Evolutionary conservation across 352 stramenopile species (phyloP).

Genomic region (Pythium oligandrum): DNA sequence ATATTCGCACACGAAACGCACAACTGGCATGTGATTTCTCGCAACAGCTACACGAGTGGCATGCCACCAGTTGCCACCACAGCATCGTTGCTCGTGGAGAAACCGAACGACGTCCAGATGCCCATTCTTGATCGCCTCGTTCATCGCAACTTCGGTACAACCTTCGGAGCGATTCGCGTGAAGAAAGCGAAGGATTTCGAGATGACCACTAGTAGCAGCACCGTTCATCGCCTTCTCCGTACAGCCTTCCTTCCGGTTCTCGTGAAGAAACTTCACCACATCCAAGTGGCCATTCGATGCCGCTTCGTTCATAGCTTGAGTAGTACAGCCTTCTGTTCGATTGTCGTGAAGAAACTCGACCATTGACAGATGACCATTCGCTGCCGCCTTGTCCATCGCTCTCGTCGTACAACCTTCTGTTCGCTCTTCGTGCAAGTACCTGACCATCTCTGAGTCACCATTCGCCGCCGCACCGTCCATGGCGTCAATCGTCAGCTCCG

Average conservation of each 20-base stretch:
- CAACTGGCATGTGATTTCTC: too few relatives aligned
- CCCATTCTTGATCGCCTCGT: not conserved
- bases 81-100: not conserved
- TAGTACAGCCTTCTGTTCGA: not conserved
- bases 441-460: too few relatives aligned
- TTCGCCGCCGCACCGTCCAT: too few relatives aligned
- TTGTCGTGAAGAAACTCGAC: too few relatives aligned
- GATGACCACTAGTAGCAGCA: slow-evolving; percentile 12
- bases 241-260: slow-evolving; percentile 12
- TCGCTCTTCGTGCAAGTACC: too few relatives aligned
- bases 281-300: slow-evolving; percentile 18
- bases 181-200: slow-evolving; percentile 7
- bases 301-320: slow-evolving; percentile 10
- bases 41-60: not conserved
- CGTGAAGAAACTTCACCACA: slow-evolving; percentile 22
- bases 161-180: not conserved
- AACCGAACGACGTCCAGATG: slow-evolving; percentile 1
- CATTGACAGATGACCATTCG: too few relatives aligned
- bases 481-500: too few relatives aligned
- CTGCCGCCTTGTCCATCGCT: too few relatives aligned
- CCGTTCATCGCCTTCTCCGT: slow-evolving; percentile 16
- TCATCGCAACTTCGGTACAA: not conserved
- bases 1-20: too few relatives aligned
- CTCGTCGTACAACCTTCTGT: too few relatives aligned
- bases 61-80: not conserved